Evolutionary conservation across 371 early-diverging fungal species (phyloP).

Genomic region (Rhizopus delemar): DNA sequence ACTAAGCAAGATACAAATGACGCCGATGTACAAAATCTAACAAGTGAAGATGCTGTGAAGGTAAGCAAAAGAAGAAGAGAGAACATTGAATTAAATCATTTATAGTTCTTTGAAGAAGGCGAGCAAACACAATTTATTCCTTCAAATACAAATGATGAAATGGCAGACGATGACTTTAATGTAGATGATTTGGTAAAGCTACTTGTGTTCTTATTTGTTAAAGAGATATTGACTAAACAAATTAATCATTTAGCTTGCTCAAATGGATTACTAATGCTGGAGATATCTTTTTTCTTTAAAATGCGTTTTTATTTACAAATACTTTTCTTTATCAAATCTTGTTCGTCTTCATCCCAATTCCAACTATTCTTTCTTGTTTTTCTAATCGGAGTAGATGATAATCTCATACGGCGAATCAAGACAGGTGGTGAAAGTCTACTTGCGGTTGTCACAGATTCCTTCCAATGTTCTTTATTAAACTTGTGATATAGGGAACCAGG

Average conservation of each 20-base stretch:
- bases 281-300: too few relatives aligned
- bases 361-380: conserved; percentile 9
- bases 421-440: conserved; percentile 9
- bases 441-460: conserved; percentile 15
- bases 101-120: conserved; percentile 7
- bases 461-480: not conserved
- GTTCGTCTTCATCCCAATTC: conserved; percentile 27
- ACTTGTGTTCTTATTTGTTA: not conserved
- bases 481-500: too few relatives aligned
- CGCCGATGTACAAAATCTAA: conserved; percentile 19
- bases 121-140: not conserved
- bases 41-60: conserved; percentile 32
- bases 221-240: not conserved
- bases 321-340: too few relatives aligned
- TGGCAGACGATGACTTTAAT: conserved; percentile 10
- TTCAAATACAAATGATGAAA: not conserved
- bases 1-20: conserved; percentile 41
- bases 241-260: not conserved
- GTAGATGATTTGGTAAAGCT: conserved; percentile 22
- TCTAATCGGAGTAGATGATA: conserved; percentile 7
- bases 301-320: too few relatives aligned
- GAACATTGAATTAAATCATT: not conserved
- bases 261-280: not conserved
- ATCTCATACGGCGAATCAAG: conserved; percentile 18
- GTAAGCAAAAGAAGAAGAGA: conserved; percentile 17